Evolutionary conservation across 805 yeast genomes (phyloP), one percentile per base, ranked within the genome.

Genomic region (Pichia paraexigua): DNA sequence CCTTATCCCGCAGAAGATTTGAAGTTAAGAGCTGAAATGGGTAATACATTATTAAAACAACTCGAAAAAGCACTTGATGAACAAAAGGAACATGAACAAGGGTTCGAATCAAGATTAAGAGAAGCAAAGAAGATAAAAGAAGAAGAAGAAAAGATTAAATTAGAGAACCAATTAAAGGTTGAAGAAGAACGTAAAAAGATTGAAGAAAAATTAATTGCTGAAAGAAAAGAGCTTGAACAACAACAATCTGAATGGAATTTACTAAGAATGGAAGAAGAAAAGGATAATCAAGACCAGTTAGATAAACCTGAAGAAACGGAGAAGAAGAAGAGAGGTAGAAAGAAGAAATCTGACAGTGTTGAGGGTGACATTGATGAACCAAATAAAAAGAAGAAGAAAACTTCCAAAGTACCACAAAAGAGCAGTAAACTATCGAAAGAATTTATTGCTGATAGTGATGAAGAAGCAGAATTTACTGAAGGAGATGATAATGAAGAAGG

Each of bases 1-100:
- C 95, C 96, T 35, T 87, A 80, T 64, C 85, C 95, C 2, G 74
- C 85, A 27, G 80, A 80, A 20, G 97, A 91, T 56, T 73, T 94
- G 58, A 84, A 82, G 60, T 84, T 90, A 58, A 82, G 97, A 69
- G 92, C 94, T n/a, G 78, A 79, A 58, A 78, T 89, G 77, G 97
- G 96, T 63, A 79, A 82, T 51, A 86, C 96, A 0, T 74, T 90
- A 63, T 73, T 78, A 55, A 82, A 79, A 53, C 85, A 90, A 63
- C 74, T 94, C 56, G 85, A 78, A 58, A 78, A 83, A 53, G 79
- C 83, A 28, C 70, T 85, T 48, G 80, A 76, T 25, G 92, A 87
- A 57, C 97, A 94, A 57, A 72, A 74, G 57, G 83, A 77, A 55
- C 82, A 76, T 65, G 91, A 87, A 52, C 65, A 65, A 18, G 75